A percentile compares a stretch with the other conserved stretches of the same genome.
phyloP scores from a whole-genome alignment of 495 filamentous ascomycete species.

The Podospora fimiseda region DNA sequence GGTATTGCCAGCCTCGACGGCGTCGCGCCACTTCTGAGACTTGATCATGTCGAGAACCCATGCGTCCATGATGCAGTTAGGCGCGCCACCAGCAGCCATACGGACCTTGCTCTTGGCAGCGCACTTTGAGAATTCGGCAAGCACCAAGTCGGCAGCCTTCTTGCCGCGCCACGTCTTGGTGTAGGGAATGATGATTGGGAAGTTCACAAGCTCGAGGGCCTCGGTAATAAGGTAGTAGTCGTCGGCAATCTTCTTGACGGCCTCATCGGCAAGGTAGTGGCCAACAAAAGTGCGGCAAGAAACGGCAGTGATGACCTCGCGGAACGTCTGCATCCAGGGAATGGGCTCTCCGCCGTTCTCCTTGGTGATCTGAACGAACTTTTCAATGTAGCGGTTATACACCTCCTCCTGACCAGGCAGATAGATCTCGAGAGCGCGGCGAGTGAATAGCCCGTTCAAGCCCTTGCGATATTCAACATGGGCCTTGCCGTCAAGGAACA shows the following conservation, averaged over 20 bases:
- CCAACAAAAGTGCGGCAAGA: slow-evolving; percentile 95
- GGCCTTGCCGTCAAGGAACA: slow-evolving; percentile 91
- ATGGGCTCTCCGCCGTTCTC: slow-evolving; percentile 61
- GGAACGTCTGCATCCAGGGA: slow-evolving; percentile 88
- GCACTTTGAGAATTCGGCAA: slow-evolving; percentile 84
- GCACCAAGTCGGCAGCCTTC: slow-evolving; percentile 87
- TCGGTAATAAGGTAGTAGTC: slow-evolving; percentile 96
- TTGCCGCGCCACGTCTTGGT: slow-evolving; percentile 98
- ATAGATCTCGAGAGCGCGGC: slow-evolving; percentile 78
- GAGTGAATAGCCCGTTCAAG: slow-evolving; percentile 89
- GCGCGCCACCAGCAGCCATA: slow-evolving; percentile 83
- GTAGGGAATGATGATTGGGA: slow-evolving; percentile 94
- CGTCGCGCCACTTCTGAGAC: slow-evolving; percentile 69
- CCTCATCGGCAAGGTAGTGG: slow-evolving; percentile 83
- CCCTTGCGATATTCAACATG: slow-evolving; percentile 98
- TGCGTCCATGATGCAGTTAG: slow-evolving; percentile 88
- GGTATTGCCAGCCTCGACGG: slow-evolving; percentile 59
- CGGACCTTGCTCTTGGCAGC: slow-evolving; percentile 87
- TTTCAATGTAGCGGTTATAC: slow-evolving; percentile 78
- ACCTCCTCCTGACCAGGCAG: slow-evolving; percentile 89
- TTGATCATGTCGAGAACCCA: slow-evolving; percentile 85
- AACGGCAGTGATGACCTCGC: slow-evolving; percentile 91
- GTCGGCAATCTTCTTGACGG: slow-evolving; percentile 90
- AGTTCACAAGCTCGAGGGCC: slow-evolving; percentile 95
- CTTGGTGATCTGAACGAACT: slow-evolving; percentile 68